phyloP scores from a whole-genome alignment of 176 grass and related monocot genomes.

The Calamus simplicifolius region DNA sequence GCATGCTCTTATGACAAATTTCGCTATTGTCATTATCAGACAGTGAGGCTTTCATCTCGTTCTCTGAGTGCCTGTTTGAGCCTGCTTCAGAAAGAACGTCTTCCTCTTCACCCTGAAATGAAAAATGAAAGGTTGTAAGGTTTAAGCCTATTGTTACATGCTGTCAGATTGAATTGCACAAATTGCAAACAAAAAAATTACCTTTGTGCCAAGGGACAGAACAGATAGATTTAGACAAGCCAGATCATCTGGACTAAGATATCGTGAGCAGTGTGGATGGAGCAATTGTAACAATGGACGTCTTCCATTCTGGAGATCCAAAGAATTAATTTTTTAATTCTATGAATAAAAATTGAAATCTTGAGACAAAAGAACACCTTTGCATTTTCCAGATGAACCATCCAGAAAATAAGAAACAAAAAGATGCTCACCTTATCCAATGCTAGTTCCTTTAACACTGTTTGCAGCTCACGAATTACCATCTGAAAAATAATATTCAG shows the following conservation, averaged over 20 bases:
- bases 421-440: slow-evolving; percentile 56
- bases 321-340: not conserved
- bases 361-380: not conserved
- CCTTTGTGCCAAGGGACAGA: slow-evolving; percentile 66
- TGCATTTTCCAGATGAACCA: slow-evolving; percentile 11
- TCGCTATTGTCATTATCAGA: slow-evolving; percentile 22
- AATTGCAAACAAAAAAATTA: slow-evolving; percentile 2
- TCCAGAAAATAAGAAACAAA: slow-evolving; percentile 14
- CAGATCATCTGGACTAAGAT: slow-evolving; percentile 58
- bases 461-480: slow-evolving; percentile 57
- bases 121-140: not conserved
- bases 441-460: slow-evolving; percentile 55
- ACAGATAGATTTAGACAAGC: slow-evolving; percentile 60
- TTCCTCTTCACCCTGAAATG: slow-evolving; percentile 39
- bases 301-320: slow-evolving; percentile 69
- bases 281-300: slow-evolving; percentile 68
- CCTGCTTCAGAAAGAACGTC: slow-evolving; percentile 13
- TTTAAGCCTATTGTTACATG: slow-evolving; percentile 4
- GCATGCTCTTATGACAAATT: slow-evolving; percentile 3
- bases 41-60: slow-evolving; percentile 12
- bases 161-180: not conserved
- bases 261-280: slow-evolving; percentile 66
- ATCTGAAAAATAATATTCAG: slow-evolving; percentile 33
- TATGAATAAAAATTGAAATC: not conserved
- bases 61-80: not conserved